These are phyloP conservation scores for Exophiala sideris DNA, from an alignment of 2,329 filamentous ascomycete genomes.

Conservation along the genomic window DNA sequence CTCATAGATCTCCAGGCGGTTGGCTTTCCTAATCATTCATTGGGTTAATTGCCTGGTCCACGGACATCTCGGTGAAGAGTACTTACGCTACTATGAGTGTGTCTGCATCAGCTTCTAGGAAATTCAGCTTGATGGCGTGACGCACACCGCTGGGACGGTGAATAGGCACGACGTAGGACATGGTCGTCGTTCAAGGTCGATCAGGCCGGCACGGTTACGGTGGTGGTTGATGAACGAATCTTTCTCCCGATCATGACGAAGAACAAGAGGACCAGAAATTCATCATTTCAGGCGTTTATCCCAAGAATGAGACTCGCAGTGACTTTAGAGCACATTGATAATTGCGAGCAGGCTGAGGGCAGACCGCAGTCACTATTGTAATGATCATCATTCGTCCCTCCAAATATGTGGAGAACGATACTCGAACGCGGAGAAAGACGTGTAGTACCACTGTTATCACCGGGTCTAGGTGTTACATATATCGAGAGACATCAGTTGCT, in stretches of 20 bases:
- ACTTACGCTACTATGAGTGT: conserved; percentile 84
- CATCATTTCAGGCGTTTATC: not conserved
- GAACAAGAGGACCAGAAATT: not conserved
- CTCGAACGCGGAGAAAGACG: not conserved
- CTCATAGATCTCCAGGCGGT: conserved; percentile 80
- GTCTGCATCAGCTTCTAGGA: conserved; percentile 71
- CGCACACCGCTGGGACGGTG: conserved; percentile 88
- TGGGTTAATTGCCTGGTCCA: conserved; percentile 22
- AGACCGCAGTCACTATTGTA: not conserved
- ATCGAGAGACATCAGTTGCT: not conserved
- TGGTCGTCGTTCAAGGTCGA: conserved; percentile 39
- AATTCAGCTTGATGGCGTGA: conserved; percentile 76
- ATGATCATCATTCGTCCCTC: not conserved
- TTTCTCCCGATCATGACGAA: not conserved
- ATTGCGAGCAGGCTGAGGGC: not conserved
- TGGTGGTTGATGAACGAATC: not conserved
- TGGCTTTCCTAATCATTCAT: conserved; percentile 63
- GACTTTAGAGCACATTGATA: not conserved
- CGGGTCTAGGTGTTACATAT: not conserved
- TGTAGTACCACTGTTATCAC: not conserved
- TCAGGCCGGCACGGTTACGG: not conserved
- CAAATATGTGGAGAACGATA: not conserved
- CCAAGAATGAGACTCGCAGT: too few relatives aligned
- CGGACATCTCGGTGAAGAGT: conserved; percentile 10
- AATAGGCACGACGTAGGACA: conserved; percentile 94